These are phyloP conservation scores for Alternaria triticina DNA, from an alignment of 2,329 filamentous ascomycete species.

Conservation along the genomic window DNA sequence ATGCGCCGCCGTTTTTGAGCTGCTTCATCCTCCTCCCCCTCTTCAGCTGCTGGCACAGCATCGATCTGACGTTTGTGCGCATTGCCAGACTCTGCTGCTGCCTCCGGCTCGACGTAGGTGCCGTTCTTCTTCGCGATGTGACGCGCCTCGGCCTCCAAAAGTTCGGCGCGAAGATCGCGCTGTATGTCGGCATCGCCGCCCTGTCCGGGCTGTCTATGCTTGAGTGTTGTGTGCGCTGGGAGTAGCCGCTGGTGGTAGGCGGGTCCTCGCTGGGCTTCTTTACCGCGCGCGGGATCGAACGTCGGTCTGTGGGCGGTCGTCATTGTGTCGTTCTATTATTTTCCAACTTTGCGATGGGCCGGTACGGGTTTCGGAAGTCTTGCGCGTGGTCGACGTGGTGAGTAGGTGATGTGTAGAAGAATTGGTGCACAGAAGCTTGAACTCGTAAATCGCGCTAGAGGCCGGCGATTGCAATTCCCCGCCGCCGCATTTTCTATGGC, in stretches of 20 bases:
- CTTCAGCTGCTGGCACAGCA: constrained; percentile 51
- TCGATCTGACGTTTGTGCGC: constrained; percentile 71
- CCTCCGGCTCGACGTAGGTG: constrained; percentile 58
- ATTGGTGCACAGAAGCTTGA: constrained; percentile 9
- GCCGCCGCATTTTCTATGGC: constrained; percentile 33
- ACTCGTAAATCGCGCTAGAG: constrained; percentile 20
- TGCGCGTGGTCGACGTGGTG: constrained; percentile 18
- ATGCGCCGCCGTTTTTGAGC: constrained; percentile 80
- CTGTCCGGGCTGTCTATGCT: constrained; percentile 82
- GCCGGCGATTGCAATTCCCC: constrained; percentile 25
- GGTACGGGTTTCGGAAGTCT: constrained; percentile 41
- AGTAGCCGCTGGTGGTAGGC: constrained; percentile 96
- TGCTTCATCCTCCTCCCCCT: constrained; percentile 67
- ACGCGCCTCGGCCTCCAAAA: constrained; percentile 84
- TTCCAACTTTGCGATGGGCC: neutral
- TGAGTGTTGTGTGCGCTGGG: constrained; percentile 91
- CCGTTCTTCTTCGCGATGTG: constrained; percentile 87
- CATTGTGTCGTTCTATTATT: constrained; percentile 44
- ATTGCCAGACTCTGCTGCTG: constrained; percentile 47
- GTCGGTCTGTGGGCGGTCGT: constrained; percentile 78
- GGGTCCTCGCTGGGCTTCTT: constrained; percentile 90
- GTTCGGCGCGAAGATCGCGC: constrained; percentile 86
- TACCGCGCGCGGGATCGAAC: constrained; percentile 94
- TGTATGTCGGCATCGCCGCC: constrained; percentile 78
- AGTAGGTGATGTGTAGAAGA: constrained; percentile 11